A percentile compares a stretch with the other conserved stretches of the same genome.
Conservation (phyloP, 1,139 yeast genomes). For the Taphrina wiesneri region DNA sequence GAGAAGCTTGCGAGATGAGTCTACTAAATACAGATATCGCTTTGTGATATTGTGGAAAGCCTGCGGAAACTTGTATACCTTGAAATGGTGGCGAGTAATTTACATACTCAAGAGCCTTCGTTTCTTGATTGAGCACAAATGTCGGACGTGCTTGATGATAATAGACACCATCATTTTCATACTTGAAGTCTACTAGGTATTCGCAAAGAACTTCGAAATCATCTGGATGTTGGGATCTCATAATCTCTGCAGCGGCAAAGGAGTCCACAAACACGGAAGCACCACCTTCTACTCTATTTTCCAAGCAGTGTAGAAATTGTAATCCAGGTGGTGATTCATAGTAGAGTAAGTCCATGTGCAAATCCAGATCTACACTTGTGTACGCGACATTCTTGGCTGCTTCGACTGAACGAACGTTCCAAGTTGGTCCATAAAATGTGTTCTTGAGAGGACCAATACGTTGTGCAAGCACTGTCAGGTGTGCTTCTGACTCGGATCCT, state of each 20-base stretch:
- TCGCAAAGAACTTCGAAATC: conserved; percentile 65
- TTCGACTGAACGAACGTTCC: conserved; percentile 65
- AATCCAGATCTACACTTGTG: conserved; percentile 64
- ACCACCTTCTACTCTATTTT: conserved; percentile 67
- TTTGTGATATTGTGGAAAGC: conserved; percentile 39
- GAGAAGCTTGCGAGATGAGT: conserved; percentile 56
- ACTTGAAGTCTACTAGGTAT: conserved; percentile 71
- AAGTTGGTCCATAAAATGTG: conserved; percentile 73
- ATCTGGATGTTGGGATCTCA: conserved; percentile 57
- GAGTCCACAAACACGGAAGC: conserved; percentile 76
- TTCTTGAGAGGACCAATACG: conserved; percentile 69
- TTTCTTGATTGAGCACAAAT: conserved; percentile 58
- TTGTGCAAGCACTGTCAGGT: conserved; percentile 55
- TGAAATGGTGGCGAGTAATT: conserved; percentile 86
- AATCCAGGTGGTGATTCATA: conserved; percentile 85
- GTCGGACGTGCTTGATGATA: conserved; percentile 68
- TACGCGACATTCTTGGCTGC: conserved; percentile 75
- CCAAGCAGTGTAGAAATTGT: conserved; percentile 67
- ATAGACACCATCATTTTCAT: conserved; percentile 63
- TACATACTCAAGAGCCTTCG: conserved; percentile 54
- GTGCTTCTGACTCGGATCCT: conserved; percentile 42
- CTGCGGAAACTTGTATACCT: conserved; percentile 52
- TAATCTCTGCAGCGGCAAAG: conserved; percentile 62
- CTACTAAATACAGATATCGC: conserved; percentile 56
- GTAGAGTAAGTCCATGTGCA: conserved; percentile 78